phyloP scores from a whole-genome alignment of 345 rosid genomes.

The Dipteronia dyeriana region DNA sequence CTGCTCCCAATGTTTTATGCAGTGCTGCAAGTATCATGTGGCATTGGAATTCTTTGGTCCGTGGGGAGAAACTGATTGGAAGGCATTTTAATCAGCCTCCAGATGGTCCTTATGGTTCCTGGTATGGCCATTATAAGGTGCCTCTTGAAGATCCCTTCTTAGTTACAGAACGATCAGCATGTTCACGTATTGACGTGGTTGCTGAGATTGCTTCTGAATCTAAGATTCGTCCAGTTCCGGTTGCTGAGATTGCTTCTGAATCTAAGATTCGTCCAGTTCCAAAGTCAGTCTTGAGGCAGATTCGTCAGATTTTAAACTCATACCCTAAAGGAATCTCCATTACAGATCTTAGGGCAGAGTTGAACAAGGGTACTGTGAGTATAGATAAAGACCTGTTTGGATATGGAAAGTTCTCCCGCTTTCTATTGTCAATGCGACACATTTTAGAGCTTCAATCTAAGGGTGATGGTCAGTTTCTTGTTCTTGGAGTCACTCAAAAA shows the following conservation, averaged over 20 bases:
- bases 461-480: slow-evolving; percentile 43
- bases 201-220: slow-evolving; percentile 34
- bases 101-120: slow-evolving; percentile 87
- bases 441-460: slow-evolving; percentile 44
- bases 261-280: slow-evolving; percentile 44
- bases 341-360: slow-evolving; percentile 54
- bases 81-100: slow-evolving; percentile 85
- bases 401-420: slow-evolving; percentile 51
- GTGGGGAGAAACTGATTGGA: slow-evolving; percentile 49
- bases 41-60: slow-evolving; percentile 68
- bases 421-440: slow-evolving; percentile 69
- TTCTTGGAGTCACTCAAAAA: slow-evolving; percentile 32
- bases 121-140: slow-evolving; percentile 81
- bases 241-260: slow-evolving; percentile 34
- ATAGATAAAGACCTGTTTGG: slow-evolving; percentile 67
- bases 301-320: slow-evolving; percentile 45
- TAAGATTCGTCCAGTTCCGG: slow-evolving; percentile 41
- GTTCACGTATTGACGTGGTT: slow-evolving; percentile 28
- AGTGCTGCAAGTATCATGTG: slow-evolving; percentile 96
- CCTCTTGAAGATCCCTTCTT: slow-evolving; percentile 73
- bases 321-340: slow-evolving; percentile 59
- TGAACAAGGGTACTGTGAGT: slow-evolving; percentile 37
- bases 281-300: slow-evolving; percentile 45
- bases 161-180: slow-evolving; percentile 34
- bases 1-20: slow-evolving; percentile 55